These are phyloP conservation scores for Chytriomyces confervae DNA, from an alignment of 192 early-diverging fungal genomes.

Conservation along the genomic window DNA sequence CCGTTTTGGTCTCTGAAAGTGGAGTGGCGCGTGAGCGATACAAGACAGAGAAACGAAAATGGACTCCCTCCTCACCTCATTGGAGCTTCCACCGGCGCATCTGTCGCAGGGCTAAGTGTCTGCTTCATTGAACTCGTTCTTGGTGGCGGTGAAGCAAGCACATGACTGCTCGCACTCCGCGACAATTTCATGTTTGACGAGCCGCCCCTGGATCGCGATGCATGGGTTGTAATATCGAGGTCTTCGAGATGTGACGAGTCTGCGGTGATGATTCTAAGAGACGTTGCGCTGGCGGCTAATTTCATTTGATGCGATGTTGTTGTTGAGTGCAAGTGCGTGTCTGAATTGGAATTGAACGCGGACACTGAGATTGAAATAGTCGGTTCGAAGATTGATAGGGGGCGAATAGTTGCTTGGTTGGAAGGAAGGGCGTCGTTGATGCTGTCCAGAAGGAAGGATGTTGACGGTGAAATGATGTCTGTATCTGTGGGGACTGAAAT, in stretches of 20 bases:
- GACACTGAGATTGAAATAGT: too few relatives aligned
- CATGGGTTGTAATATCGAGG: neutral
- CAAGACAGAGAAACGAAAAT: neutral
- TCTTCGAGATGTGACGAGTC: neutral
- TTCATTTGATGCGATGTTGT: neutral
- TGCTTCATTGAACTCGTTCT: neutral
- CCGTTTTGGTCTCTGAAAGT: constrained; percentile 37
- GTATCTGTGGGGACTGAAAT: too few relatives aligned
- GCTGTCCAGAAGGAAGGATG: too few relatives aligned
- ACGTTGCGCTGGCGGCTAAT: neutral
- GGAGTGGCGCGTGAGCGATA: neutral
- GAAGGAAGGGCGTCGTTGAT: too few relatives aligned
- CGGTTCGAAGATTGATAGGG: too few relatives aligned
- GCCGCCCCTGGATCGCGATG: neutral
- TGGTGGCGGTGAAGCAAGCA: neutral
- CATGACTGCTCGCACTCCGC: neutral
- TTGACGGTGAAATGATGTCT: too few relatives aligned
- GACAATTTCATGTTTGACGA: neutral
- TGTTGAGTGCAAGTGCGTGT: too few relatives aligned
- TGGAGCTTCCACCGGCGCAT: neutral
- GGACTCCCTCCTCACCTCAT: neutral
- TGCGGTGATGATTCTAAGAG: neutral
- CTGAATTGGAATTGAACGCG: too few relatives aligned
- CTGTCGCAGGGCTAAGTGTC: neutral
- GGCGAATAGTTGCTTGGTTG: too few relatives aligned